phyloP scores from a whole-genome alignment of 352 stramenopile species.

The Saprolegnia parasitica region DNA sequence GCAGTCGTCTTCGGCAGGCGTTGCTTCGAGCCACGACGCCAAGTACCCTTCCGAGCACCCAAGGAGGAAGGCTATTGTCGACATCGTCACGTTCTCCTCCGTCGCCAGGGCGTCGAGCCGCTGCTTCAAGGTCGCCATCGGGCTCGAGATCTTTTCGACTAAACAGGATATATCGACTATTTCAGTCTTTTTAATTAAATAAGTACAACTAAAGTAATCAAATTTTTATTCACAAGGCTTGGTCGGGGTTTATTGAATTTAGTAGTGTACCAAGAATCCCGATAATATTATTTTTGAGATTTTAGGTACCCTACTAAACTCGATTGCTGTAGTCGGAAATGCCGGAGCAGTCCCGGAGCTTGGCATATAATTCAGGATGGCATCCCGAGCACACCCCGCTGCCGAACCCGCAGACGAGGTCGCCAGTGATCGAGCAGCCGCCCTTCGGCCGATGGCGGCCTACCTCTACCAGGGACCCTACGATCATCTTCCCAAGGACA shows the following conservation, averaged over 20 bases:
- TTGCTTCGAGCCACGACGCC: neutral
- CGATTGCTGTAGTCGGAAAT: conserved; percentile 6
- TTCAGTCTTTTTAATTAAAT: no score
- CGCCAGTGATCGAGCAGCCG: no score
- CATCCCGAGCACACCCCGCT: neutral
- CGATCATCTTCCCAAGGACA: neutral
- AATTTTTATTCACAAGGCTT: no score
- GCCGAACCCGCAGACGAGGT: no score
- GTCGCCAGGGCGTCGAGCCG: neutral
- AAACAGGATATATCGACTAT: neutral
- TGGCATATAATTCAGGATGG: neutral
- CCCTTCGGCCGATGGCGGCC: no score
- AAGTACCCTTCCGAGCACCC: neutral
- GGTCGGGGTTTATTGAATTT: no score
- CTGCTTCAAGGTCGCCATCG: neutral
- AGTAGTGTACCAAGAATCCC: no score
- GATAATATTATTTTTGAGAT: no score
- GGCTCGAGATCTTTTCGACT: neutral
- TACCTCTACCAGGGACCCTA: neutral
- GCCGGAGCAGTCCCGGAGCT: neutral
- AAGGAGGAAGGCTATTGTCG: neutral
- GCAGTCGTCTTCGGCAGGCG: neutral
- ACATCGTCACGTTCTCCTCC: neutral
- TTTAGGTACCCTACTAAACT: no score
- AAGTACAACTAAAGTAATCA: no score